A percentile compares a stretch with the other conserved stretches of the same genome.
Evolutionary conservation across 257 asterid genomes (phyloP).

Genomic region (Petunia axillaris): DNA sequence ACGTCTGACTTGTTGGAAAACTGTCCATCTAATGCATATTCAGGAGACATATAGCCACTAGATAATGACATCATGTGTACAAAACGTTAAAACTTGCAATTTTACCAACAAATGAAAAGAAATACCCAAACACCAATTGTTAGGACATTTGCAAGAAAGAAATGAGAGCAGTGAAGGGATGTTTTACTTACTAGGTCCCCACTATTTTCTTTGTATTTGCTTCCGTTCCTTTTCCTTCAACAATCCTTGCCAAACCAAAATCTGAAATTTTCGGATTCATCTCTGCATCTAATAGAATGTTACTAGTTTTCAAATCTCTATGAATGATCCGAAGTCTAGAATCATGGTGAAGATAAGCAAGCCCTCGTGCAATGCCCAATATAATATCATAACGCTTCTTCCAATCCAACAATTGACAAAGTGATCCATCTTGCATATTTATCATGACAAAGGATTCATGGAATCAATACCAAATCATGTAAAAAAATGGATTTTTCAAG

Average conservation of each 20-base stretch:
- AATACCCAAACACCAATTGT: neutral
- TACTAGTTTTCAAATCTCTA: neutral
- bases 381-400: slow-evolving; percentile 1
- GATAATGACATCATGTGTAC: neutral
- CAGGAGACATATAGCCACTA: slow-evolving; percentile 37
- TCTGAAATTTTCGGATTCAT: slow-evolving; percentile 17
- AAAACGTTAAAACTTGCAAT: neutral
- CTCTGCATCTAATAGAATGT: slow-evolving; percentile 12
- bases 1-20: slow-evolving; percentile 37
- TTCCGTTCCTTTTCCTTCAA: neutral
- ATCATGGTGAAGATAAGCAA: slow-evolving; percentile 21
- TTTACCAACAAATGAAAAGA: neutral
- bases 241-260: slow-evolving; percentile 27
- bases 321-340: neutral
- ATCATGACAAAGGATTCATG: neutral
- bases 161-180: neutral
- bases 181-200: slow-evolving; percentile 30
- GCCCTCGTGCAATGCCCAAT: slow-evolving; percentile 15
- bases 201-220: slow-evolving; percentile 6
- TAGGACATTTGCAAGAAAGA: neutral
- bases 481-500: too few species aligned
- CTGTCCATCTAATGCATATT: slow-evolving; percentile 31
- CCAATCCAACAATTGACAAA: neutral
- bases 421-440: neutral
- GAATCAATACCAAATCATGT: too few species aligned